phyloP scores from a whole-genome alignment of 2,329 filamentous ascomycete genomes.

The Ascochyta pisi region DNA sequence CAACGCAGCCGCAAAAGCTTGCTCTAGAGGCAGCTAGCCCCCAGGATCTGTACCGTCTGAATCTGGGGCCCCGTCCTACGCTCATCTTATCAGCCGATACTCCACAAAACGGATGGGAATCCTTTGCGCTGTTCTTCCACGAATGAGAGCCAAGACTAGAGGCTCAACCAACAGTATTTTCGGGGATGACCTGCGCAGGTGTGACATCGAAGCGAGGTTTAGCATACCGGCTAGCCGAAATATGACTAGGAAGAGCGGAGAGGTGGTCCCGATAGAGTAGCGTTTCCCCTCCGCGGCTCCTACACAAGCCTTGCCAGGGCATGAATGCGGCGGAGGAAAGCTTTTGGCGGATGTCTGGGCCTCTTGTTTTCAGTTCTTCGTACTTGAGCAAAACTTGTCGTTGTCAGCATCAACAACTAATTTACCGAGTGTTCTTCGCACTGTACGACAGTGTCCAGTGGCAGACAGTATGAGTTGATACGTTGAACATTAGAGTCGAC shows the following conservation, averaged over 20 bases:
- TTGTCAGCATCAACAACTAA: neutral
- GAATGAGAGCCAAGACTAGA: constrained; percentile 27
- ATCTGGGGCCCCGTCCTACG: constrained; percentile 37
- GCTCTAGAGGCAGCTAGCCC: constrained; percentile 21
- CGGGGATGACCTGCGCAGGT: constrained; percentile 13
- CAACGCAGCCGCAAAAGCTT: constrained; percentile 30
- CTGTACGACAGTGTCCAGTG: neutral
- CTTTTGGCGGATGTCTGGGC: constrained; percentile 32
- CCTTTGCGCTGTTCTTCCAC: constrained; percentile 33
- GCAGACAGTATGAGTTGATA: neutral
- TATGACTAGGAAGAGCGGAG: constrained; percentile 27
- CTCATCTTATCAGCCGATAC: constrained; percentile 17
- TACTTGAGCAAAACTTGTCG: neutral
- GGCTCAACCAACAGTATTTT: constrained; percentile 13
- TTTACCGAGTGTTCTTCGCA: constrained; percentile 6
- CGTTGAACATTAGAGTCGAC: neutral
- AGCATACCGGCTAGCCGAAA: constrained; percentile 23
- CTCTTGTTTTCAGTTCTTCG: constrained; percentile 24
- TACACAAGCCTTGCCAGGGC: constrained; percentile 33
- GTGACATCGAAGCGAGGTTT: constrained; percentile 21
- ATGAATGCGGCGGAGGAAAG: constrained; percentile 25
- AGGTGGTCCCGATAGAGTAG: constrained; percentile 21
- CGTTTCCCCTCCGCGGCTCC: constrained; percentile 12
- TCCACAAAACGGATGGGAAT: constrained; percentile 24
- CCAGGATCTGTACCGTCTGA: constrained; percentile 14